These are phyloP conservation scores for Chlorophyllum brunneum DNA, from an alignment of 768 basidiomycete genomes.

Conservation along the genomic window DNA sequence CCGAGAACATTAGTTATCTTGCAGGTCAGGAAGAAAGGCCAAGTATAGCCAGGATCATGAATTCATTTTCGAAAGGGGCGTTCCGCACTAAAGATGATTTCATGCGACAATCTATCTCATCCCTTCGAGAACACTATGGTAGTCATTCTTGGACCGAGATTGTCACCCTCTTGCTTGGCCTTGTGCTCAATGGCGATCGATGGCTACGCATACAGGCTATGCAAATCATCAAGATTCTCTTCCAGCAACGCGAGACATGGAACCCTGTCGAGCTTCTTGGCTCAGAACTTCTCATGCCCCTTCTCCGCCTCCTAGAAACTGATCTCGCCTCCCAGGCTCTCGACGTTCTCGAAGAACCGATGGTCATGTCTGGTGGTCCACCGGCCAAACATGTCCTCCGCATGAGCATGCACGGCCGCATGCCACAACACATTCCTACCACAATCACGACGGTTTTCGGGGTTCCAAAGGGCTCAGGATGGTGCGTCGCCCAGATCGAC, in stretches of 20 bases:
- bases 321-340: constrained; percentile 82
- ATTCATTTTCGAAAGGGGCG: constrained; percentile 78
- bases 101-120: constrained; percentile 80
- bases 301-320: constrained; percentile 84
- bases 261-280: constrained; percentile 71
- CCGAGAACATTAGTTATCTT: constrained; percentile 65
- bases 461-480: constrained; percentile 77
- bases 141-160: constrained; percentile 74
- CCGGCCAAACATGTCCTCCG: constrained; percentile 84
- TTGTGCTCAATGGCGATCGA: constrained; percentile 76
- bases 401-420: constrained; percentile 78
- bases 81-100: constrained; percentile 95
- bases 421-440: constrained; percentile 23
- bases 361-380: constrained; percentile 71
- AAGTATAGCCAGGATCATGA: constrained; percentile 87
- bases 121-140: constrained; percentile 83
- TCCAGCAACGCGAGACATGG: constrained; percentile 80
- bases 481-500: constrained; percentile 76
- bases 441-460: constrained; percentile 72
- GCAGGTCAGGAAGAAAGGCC: constrained; percentile 69
- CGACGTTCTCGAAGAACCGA: constrained; percentile 91
- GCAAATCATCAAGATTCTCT: constrained; percentile 85
- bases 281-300: constrained; percentile 86
- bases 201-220: constrained; percentile 83
- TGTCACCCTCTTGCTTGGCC: constrained; percentile 79